Evolutionary conservation across 1,139 yeast genomes (phyloP).

Genomic region (Chernovozyma aurita): DNA sequence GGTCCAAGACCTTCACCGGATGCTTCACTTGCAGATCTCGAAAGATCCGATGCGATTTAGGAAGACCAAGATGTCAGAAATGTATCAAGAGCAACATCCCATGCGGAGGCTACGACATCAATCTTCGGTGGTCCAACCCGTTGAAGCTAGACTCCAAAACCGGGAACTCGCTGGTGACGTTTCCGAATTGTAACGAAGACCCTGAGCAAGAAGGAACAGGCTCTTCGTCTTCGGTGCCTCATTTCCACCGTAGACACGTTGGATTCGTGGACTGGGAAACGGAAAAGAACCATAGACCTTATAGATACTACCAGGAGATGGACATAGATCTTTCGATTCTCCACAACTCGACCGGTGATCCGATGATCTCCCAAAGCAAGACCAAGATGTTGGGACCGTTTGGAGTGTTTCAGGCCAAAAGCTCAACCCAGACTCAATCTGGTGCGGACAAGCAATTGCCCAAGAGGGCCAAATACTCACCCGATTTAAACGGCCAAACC

Average conservation of each 20-base stretch:
- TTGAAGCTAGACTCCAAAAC: slow-evolving; percentile 31
- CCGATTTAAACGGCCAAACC: slow-evolving; percentile 1
- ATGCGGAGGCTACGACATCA: slow-evolving; percentile 83
- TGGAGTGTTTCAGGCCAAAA: slow-evolving; percentile 66
- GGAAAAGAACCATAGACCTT: slow-evolving; percentile 36
- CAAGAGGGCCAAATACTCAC: no score
- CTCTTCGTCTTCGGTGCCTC: background rate
- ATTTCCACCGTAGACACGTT: slow-evolving; percentile 65
- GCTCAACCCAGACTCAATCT: no score
- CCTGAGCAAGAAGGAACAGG: slow-evolving; percentile 13
- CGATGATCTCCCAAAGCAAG: slow-evolving; percentile 29
- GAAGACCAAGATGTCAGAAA: slow-evolving; percentile 39
- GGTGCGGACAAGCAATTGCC: no score
- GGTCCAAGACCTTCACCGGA: slow-evolving; percentile 45
- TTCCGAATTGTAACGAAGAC: slow-evolving; percentile 15
- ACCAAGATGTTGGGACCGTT: slow-evolving; percentile 74
- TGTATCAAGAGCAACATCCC: slow-evolving; percentile 46
- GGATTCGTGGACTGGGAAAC: slow-evolving; percentile 67
- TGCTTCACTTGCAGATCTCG: slow-evolving; percentile 50
- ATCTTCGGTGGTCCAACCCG: slow-evolving; percentile 70
- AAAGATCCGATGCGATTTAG: slow-evolving; percentile 46
- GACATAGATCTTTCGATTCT: slow-evolving; percentile 64
- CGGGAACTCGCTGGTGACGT: background rate
- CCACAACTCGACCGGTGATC: slow-evolving; percentile 47
- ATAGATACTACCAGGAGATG: slow-evolving; percentile 76